Evolutionary conservation across 2,329 filamentous ascomycete species (phyloP), one percentile per base, ranked within the genome.

Genomic region (Incumbomyces delicatus): DNA sequence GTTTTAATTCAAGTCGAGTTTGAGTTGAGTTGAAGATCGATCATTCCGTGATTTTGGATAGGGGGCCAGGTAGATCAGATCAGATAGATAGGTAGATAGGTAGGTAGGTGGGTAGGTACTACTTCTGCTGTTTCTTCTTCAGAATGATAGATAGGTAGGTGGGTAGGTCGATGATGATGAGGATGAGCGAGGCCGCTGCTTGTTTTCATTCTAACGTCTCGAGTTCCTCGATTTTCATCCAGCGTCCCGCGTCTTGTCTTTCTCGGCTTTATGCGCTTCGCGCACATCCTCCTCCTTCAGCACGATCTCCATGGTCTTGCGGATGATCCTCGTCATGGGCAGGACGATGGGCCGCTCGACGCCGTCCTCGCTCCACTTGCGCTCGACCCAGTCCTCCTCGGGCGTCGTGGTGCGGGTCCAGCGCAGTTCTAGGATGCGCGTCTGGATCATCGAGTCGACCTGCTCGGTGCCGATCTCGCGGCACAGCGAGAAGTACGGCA

Each of bases 291-390:
- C 36, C 27, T 46, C 44, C 6, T 33, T 40, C 36, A 46, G 29
- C 11, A 41, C 27, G 36, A 46, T 35, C 30, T 46, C 44, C 44
- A 46, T 46, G 18, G 44, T 35, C n/a, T 38, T 32, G 13, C 44
- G 17, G 14, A 46, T 35, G 4, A 46, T 40, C 31, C 44, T 18
- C 11, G 44, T 46, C 35, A 40, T 46, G 6, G 44, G 44, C 13
- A 46, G 12, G 13, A 46, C 44, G n/a, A 46, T 34, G 3, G 44
- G 44, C 12, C 44, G 14, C 30, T 46, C 44, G 22, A 46, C 16
- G 12, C 44, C 44, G 33, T 46, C 44, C 16, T 46, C 29, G 34
- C 44, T 46, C 44, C 44, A 46, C n/a, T 18, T 33, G 29, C 37
- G 12, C 16, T 46, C 44, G 18, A 46, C 17, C 35, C 35, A 39